phyloP scores from a whole-genome alignment of 768 basidiomycete genomes.

The Pholiota microspora region DNA sequence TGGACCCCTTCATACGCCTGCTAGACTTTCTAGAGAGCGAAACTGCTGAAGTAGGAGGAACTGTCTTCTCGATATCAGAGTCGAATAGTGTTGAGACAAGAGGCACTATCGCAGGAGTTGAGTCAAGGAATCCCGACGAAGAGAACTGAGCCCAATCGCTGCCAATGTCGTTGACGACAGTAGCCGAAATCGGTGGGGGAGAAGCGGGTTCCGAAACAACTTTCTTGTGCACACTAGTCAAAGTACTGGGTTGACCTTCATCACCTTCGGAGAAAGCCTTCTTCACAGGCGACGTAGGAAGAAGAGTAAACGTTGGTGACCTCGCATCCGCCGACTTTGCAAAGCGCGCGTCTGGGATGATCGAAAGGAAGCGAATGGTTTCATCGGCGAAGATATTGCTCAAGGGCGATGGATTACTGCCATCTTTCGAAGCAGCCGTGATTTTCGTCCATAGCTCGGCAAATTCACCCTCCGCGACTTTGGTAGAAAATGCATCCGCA shows the following conservation, averaged over 20 bases:
- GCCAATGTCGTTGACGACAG: constrained; percentile 25
- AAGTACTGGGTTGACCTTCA: constrained; percentile 12
- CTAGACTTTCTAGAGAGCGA: constrained; percentile 23
- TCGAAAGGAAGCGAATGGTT: constrained; percentile 52
- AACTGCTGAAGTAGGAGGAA: constrained; percentile 20
- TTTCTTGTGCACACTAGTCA: constrained; percentile 26
- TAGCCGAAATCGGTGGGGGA: constrained; percentile 25
- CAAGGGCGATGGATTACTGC: constrained; percentile 35
- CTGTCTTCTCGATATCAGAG: constrained; percentile 50
- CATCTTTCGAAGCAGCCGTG: constrained; percentile 37
- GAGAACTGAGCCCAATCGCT: constrained; percentile 74
- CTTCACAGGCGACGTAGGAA: constrained; percentile 26
- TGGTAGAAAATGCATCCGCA: constrained; percentile 55
- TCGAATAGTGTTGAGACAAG: constrained; percentile 60
- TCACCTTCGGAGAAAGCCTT: constrained; percentile 30
- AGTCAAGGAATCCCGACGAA: constrained; percentile 55
- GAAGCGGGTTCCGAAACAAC: constrained; percentile 30
- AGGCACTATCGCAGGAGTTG: constrained; percentile 34
- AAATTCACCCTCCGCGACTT: constrained; percentile 32
- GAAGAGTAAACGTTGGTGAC: constrained; percentile 29
- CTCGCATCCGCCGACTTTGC: constrained; percentile 25
- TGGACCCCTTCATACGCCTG: constrained; percentile 18
- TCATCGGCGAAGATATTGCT: constrained; percentile 67
- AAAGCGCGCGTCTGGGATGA: constrained; percentile 42
- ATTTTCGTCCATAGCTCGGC: constrained; percentile 55